A percentile compares a stretch with the other conserved stretches of the same genome.
phyloP scores from a whole-genome alignment of 495 filamentous ascomycete genomes.

The Trichoderma gamsii region DNA sequence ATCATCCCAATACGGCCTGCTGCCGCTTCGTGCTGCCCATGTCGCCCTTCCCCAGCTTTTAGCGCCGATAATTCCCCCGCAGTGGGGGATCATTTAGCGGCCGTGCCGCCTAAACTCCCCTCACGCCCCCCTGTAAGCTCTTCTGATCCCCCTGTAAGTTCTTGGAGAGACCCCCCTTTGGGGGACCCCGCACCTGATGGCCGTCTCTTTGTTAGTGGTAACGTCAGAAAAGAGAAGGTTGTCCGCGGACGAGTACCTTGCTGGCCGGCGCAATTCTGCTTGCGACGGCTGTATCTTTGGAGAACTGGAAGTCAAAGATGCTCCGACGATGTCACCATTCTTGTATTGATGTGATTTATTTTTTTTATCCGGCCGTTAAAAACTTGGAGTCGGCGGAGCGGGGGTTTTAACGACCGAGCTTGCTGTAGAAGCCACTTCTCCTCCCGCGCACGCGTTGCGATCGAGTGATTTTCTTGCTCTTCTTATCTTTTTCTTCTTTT shows the following conservation, averaged over 20 bases:
- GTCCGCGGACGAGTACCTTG: background rate
- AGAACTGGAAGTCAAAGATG: background rate
- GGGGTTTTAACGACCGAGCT: background rate
- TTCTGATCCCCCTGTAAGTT: background rate
- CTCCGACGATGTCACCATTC: background rate
- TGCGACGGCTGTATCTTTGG: background rate
- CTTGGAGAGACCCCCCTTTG: background rate
- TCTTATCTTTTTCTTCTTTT: background rate
- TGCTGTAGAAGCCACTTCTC: background rate
- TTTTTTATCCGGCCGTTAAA: background rate
- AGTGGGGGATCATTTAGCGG: constrained; percentile 5
- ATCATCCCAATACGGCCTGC: background rate
- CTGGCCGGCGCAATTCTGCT: background rate
- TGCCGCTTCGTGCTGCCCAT: background rate
- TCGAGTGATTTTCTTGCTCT: background rate
- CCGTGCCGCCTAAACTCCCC: background rate
- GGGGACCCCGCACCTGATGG: constrained; percentile 5
- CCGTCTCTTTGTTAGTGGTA: background rate
- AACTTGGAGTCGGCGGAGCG: background rate
- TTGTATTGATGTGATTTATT: background rate
- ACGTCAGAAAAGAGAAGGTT: constrained; percentile 12
- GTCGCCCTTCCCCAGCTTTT: constrained; percentile 15
- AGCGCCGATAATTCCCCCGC: constrained; percentile 16
- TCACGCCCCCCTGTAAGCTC: constrained; percentile 3
- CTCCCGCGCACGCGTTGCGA: background rate